Base-by-base conservation (phyloP, 495 filamentous ascomycete species). In the Aspergillus leporis region DNA sequence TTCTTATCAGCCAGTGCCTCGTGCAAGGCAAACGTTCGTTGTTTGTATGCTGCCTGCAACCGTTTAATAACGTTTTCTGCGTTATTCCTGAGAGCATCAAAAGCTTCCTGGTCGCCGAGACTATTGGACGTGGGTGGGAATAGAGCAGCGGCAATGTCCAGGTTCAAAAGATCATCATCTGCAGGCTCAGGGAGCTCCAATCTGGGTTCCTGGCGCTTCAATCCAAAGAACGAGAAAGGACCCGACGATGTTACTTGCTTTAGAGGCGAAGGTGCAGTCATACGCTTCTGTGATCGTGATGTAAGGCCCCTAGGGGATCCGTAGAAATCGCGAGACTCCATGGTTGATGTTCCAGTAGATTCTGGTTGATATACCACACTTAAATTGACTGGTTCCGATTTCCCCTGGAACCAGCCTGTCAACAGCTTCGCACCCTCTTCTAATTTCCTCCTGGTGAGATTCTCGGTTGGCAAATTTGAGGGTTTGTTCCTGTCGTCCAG, bases 41-140 rank as follows among this genome's bases (percentile, higher is more conserved):
- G 72, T 53, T 84, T 83, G 75, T 92, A 93, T 19, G 90, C 90
- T 34, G 77, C 74, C 66, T 93, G 91, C 70, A 92, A 79, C 53
- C 76, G 80, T 48, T 74, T 70, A 18, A 92, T 71, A 12, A 91
- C 73, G n/a, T 76, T 78, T 51, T 86, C 78, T 41, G 91, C 90
- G 65, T 87, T 90, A 48, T 76, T 71, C 36, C 88, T 83, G 10
- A 93, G 77, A 63, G 86, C 85, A 66, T 89, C 85, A 76, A 88
- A 87, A 5, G 88, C 85, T 9, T 86, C 81, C 1, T 85, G 84
- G 3, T 83, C 87, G 66, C 85, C 80, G 47, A 80, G 61, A 59
- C 87, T 78, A 36, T 73, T 69, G 0, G 78, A 64, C 5, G 77
- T 71, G n/a, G 79, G 66, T 0, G 85, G 82, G 59, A 86, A 90